Evolutionary conservation across 2,329 filamentous ascomycete genomes (phyloP).

Genomic region (Paracoccidioides brasiliensis): DNA sequence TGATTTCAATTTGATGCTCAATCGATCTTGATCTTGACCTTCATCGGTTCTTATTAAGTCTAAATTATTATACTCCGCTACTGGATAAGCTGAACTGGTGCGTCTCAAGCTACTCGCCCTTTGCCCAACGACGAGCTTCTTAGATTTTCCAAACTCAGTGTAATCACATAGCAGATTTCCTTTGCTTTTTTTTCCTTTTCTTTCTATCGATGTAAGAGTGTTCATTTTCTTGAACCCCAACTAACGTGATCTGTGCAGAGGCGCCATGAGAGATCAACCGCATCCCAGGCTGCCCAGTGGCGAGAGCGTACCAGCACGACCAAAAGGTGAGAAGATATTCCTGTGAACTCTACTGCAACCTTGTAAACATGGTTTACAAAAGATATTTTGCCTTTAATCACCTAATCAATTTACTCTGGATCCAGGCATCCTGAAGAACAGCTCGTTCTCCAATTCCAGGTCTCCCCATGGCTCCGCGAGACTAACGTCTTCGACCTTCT

Average conservation of each 20-base stretch:
- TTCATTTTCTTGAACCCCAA: neutral
- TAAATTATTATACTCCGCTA: neutral
- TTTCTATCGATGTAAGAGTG: neutral
- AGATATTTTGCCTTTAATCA: neutral
- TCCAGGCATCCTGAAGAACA: slow-evolving; percentile 88
- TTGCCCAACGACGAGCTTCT: neutral
- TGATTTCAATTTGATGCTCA: neutral
- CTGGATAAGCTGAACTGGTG: neutral
- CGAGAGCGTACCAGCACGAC: slow-evolving; percentile 25
- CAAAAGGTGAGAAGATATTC: slow-evolving; percentile 25
- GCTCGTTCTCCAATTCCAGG: slow-evolving; percentile 51
- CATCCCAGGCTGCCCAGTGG: slow-evolving; percentile 15
- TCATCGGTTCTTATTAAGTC: neutral
- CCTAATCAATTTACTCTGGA: neutral
- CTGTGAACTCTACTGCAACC: neutral
- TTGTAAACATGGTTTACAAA: slow-evolving; percentile 16
- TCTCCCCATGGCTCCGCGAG: slow-evolving; percentile 24
- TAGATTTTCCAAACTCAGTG: neutral
- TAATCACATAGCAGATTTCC: too few relatives aligned
- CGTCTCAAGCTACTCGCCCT: neutral
- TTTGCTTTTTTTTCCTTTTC: too few relatives aligned
- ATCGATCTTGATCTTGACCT: neutral
- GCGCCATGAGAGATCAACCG: slow-evolving; percentile 16
- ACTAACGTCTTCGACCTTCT: slow-evolving; percentile 20
- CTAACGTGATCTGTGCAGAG: neutral